phyloP scores from a whole-genome alignment of 2,329 filamentous ascomycete species.

The Domatiomyces catenatus region DNA sequence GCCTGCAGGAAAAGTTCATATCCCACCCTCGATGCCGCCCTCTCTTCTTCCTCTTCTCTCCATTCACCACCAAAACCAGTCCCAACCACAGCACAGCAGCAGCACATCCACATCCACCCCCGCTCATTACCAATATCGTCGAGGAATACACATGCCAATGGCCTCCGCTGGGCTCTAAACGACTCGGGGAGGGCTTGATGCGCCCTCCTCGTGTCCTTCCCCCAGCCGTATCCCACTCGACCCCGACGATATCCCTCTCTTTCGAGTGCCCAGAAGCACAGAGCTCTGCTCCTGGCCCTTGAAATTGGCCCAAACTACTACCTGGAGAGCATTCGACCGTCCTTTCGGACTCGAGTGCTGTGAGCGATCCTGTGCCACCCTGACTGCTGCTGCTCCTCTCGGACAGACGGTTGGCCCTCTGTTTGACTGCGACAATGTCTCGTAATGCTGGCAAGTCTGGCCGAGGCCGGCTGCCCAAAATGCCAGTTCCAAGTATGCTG shows the following conservation, averaged over 20 bases:
- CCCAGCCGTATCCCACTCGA: constrained; percentile 53
- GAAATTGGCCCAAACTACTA: constrained; percentile 42
- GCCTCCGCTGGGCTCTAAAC: constrained; percentile 86
- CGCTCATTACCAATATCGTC: constrained; percentile 42
- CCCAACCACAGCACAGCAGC: constrained; percentile 5
- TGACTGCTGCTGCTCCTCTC: constrained; percentile 6
- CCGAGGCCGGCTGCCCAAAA: constrained; percentile 12
- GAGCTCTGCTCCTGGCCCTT: constrained; percentile 32
- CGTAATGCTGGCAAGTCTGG: constrained; percentile 11
- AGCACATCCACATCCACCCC: neutral
- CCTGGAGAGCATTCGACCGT: constrained; percentile 20
- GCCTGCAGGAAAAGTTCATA: constrained; percentile 3
- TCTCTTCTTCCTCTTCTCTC: constrained; percentile 13
- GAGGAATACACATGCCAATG: constrained; percentile 50
- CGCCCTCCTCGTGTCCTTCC: constrained; percentile 48
- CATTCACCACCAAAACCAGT: constrained; percentile 14
- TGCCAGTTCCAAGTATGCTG: constrained; percentile 5
- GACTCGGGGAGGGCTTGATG: constrained; percentile 50
- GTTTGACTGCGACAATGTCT: constrained; percentile 7
- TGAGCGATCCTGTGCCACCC: constrained; percentile 7
- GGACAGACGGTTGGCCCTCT: neutral
- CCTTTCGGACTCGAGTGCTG: constrained; percentile 15
- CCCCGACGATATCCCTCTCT: constrained; percentile 40
- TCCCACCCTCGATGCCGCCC: constrained; percentile 2
- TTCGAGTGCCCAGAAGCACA: constrained; percentile 24